Evolutionary conservation across 768 basidiomycete genomes (phyloP).

Genomic region (Gloeostereum incarnatum): DNA sequence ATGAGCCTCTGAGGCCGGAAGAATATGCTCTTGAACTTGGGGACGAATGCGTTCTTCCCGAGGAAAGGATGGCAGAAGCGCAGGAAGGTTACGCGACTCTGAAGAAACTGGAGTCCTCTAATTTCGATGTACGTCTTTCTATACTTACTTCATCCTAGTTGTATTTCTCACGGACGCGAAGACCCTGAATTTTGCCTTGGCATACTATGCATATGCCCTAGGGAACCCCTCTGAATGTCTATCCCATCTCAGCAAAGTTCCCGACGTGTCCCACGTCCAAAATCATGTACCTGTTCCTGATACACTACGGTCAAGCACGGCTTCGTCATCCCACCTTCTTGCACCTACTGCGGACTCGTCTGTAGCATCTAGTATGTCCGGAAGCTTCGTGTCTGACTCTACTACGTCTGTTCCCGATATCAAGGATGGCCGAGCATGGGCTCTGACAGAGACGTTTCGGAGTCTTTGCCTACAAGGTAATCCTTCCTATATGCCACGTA

Average conservation of each 20-base stretch:
- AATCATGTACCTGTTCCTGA: constrained; percentile 38
- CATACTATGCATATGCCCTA: constrained; percentile 76
- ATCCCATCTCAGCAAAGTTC: constrained; percentile 42
- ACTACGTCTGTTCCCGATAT: constrained; percentile 41
- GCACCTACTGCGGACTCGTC: constrained; percentile 25
- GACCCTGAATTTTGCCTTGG: constrained; percentile 61
- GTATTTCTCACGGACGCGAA: constrained; percentile 18
- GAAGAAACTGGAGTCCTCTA: constrained; percentile 36
- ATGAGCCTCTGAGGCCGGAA: constrained; percentile 25
- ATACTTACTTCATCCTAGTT: background rate
- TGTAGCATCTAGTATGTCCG: constrained; percentile 33
- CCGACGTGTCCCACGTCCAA: constrained; percentile 43
- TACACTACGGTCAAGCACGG: constrained; percentile 29
- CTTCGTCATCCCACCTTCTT: constrained; percentile 29
- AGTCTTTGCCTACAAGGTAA: constrained; percentile 74
- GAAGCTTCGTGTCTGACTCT: constrained; percentile 33
- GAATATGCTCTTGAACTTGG: constrained; percentile 32
- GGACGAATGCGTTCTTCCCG: constrained; percentile 46
- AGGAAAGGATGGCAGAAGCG: constrained; percentile 53
- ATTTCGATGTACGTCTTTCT: constrained; percentile 44
- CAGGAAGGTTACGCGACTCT: constrained; percentile 43
- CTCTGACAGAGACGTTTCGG: constrained; percentile 62
- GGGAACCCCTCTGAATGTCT: constrained; percentile 59
- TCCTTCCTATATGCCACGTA: constrained; percentile 7
- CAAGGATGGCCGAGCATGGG: constrained; percentile 64